Evolutionary conservation across 1,284 basidiomycete species (phyloP).

Genomic region (Waitea zeae): DNA sequence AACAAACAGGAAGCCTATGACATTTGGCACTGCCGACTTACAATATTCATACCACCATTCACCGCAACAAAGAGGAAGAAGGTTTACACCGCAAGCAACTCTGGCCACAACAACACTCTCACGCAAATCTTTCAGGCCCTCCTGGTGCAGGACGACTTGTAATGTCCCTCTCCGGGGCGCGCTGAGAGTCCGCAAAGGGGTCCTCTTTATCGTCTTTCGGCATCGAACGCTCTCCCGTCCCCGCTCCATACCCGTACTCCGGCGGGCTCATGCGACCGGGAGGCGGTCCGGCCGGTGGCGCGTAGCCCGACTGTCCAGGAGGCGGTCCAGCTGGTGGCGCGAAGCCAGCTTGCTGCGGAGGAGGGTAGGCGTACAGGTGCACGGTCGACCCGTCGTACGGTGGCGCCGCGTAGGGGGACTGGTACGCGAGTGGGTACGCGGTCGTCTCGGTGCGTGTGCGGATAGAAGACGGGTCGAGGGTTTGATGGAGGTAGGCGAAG

Average conservation of each 20-base stretch:
- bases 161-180: conserved; percentile 4
- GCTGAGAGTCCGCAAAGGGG: conserved; percentile 29
- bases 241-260: conserved; percentile 1
- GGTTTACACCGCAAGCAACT: too few relatives aligned
- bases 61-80: too few relatives aligned
- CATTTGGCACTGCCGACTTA: too few relatives aligned
- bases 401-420: conserved; percentile 11
- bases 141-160: too few relatives aligned
- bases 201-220: conserved; percentile 17
- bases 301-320: conserved; percentile 18
- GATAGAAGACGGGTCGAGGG: conserved; percentile 37
- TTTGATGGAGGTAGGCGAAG: conserved; percentile 54
- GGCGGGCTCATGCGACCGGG: conserved; percentile 13
- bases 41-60: too few relatives aligned
- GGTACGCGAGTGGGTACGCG: conserved; percentile 15
- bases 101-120: too few relatives aligned
- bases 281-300: conserved; percentile 27
- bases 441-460: too few relatives aligned
- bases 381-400: conserved; percentile 16
- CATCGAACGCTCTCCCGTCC: conserved; percentile 16
- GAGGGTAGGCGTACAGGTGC: conserved; percentile 11
- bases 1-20: too few relatives aligned
- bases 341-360: conserved; percentile 6
- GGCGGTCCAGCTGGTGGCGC: conserved; percentile 20
- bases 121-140: too few relatives aligned